Base-by-base conservation (phyloP, 1,284 basidiomycete genomes). In the Heliocybe sulcata region DNA sequence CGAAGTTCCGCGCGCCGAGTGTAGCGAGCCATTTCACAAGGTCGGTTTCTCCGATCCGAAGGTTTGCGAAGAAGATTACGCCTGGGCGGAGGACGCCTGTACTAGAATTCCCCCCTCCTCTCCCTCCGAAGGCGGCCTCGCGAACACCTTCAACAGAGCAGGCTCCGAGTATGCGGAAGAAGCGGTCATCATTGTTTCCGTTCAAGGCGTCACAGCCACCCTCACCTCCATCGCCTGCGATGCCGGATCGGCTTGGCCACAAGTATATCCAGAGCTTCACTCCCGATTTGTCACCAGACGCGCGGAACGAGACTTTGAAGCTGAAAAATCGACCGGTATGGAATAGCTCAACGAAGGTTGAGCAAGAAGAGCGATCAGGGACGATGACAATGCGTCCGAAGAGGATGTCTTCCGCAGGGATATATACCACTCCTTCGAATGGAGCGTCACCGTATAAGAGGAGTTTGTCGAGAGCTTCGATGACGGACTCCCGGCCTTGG, bases 271-370 rank as follows among this genome's bases (percentile, higher is more conserved):
- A 82, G 51, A 90, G 87, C 59, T 69, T 86, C 49, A 87, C 84
- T 0, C 85, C 86, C 12, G 83, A 87, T 20, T 77, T 82, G 2
- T 83, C 85, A 2, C 82, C 83, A 61, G 42, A 79, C 74, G 53
- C 60, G 66, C 14, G 72, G 42, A 38, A 55, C 14, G 58, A 57
- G 35, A 56, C 55, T 42, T 58, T 65, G 33, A 79, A 79, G 26
- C 60, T 76, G 45, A 80, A 78, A 63, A 64, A 55, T 51, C 69
- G 70, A 35, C 68, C 73, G 27, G 66, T 71, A 22, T 92, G 90
- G 90, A 92, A 92, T 63, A 79, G 83, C 60, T 92, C 90, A 2
- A 91, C 88, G 1, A 88, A 76, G 64, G 76, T 90, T 14, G 73
- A 81, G 50, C 57, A 67, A 3, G 83, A 83, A 25, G 78, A 80